These are phyloP conservation scores for Acephala macrosclerotiorum DNA, from an alignment of 2,329 filamentous ascomycete species.

Conservation along the genomic window DNA sequence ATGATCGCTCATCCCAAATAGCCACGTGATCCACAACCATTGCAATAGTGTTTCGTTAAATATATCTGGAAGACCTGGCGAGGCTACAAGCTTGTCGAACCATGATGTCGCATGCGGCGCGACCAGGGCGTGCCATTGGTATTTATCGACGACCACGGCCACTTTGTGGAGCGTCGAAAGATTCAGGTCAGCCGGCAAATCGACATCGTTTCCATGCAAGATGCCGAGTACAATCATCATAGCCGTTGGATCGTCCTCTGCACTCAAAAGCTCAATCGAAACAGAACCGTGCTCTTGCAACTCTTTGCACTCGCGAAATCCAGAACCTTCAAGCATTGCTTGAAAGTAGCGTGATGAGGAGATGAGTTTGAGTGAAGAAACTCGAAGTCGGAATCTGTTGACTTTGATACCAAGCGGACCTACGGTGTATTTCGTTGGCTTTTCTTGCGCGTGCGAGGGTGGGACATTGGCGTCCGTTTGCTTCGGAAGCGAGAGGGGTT, in stretches of 20 bases:
- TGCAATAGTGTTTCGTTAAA: background rate
- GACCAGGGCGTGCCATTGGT: slow-evolving; percentile 15
- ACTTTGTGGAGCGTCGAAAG: slow-evolving; percentile 9
- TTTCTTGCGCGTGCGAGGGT: background rate
- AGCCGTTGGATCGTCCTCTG: slow-evolving; percentile 13
- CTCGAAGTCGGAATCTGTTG: slow-evolving; percentile 1
- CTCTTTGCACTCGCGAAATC: slow-evolving; percentile 8
- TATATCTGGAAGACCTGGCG: background rate
- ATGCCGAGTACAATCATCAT: slow-evolving; percentile 19
- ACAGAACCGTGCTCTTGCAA: slow-evolving; percentile 8
- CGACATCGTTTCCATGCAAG: slow-evolving; percentile 5
- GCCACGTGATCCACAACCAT: slow-evolving; percentile 8
- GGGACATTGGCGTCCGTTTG: background rate
- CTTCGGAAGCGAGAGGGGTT: background rate
- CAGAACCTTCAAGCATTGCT: slow-evolving; percentile 11
- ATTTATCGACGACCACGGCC: slow-evolving; percentile 11
- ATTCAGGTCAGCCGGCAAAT: slow-evolving; percentile 8
- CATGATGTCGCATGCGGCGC: background rate
- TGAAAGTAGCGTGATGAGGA: slow-evolving; percentile 13
- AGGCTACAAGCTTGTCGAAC: background rate
- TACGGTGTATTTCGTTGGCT: background rate
- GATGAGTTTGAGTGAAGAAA: slow-evolving; percentile 15
- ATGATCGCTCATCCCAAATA: slow-evolving; percentile 15
- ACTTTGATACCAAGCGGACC: slow-evolving; percentile 8
- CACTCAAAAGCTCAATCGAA: slow-evolving; percentile 2